Percentiles rank a stretch among this genome's conserved stretches.
phyloP scores from a whole-genome alignment of 2,329 filamentous ascomycete species.

The Beauveria australis region DNA sequence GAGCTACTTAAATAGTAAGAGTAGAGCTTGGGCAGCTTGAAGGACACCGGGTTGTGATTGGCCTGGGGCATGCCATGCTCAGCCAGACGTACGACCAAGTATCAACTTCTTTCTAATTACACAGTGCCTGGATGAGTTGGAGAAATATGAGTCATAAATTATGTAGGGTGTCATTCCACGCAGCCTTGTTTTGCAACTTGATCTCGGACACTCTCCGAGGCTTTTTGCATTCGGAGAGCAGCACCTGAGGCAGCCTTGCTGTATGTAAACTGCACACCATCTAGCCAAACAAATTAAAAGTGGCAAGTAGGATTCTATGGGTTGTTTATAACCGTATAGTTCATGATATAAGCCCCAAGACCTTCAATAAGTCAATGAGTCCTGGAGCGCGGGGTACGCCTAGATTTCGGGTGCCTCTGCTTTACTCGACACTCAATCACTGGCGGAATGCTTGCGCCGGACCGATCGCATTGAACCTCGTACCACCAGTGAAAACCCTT shows the following conservation, averaged over 20 bases:
- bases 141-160: background rate
- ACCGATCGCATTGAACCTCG: background rate
- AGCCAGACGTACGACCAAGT: background rate
- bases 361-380: too few relatives aligned
- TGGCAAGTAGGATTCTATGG: background rate
- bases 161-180: background rate
- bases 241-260: background rate
- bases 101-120: background rate
- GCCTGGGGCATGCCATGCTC: background rate
- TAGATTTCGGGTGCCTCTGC: background rate
- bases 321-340: background rate
- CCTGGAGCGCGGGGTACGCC: background rate
- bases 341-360: too few relatives aligned
- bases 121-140: background rate
- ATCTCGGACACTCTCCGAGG: background rate
- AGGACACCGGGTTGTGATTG: background rate
- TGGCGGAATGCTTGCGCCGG: background rate
- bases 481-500: background rate
- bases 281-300: background rate
- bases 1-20: background rate
- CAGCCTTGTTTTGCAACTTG: background rate
- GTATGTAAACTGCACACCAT: background rate
- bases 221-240: background rate
- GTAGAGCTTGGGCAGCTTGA: background rate
- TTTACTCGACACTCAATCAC: background rate